Evolutionary conservation across 2,329 filamentous ascomycete species (phyloP).

Genomic region (Akanthomyces uredinophilus): DNA sequence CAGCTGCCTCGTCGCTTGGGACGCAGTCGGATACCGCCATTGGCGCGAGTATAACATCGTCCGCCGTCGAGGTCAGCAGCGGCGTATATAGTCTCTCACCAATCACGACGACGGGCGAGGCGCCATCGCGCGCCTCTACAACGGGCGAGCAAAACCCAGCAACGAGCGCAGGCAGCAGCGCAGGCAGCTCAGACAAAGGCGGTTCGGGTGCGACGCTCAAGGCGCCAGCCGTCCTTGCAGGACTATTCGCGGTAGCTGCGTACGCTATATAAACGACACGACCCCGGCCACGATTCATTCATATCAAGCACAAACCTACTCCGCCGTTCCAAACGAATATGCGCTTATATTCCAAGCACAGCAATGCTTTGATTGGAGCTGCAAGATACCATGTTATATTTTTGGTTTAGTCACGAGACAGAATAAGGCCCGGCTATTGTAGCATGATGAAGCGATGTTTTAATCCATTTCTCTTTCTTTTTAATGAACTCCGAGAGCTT

Average conservation of each 20-base stretch:
- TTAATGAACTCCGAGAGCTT: background rate
- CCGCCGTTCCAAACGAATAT: background rate
- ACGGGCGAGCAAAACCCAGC: background rate
- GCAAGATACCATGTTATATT: slow-evolving; percentile 2
- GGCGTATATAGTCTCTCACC: background rate
- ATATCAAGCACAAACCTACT: background rate
- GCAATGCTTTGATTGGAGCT: background rate
- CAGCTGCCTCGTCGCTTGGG: background rate
- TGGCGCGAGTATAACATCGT: background rate
- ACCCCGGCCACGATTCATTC: too few relatives aligned
- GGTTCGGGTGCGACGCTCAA: background rate
- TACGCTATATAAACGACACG: background rate
- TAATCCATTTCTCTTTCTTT: background rate
- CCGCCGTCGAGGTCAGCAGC: background rate
- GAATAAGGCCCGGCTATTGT: background rate
- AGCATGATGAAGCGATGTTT: slow-evolving; percentile 3
- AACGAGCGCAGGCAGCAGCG: background rate
- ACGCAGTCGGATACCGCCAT: background rate
- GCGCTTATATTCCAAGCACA: background rate
- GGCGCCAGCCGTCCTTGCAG: background rate
- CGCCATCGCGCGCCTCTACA: background rate
- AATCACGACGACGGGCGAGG: background rate
- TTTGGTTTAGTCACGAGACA: background rate
- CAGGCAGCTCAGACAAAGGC: background rate
- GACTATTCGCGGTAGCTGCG: background rate